Percentiles rank a stretch among this genome's conserved stretches.
These are phyloP conservation scores for Aspergillus felis DNA, from an alignment of 2,329 filamentous ascomycete genomes.

Conservation along the genomic window DNA sequence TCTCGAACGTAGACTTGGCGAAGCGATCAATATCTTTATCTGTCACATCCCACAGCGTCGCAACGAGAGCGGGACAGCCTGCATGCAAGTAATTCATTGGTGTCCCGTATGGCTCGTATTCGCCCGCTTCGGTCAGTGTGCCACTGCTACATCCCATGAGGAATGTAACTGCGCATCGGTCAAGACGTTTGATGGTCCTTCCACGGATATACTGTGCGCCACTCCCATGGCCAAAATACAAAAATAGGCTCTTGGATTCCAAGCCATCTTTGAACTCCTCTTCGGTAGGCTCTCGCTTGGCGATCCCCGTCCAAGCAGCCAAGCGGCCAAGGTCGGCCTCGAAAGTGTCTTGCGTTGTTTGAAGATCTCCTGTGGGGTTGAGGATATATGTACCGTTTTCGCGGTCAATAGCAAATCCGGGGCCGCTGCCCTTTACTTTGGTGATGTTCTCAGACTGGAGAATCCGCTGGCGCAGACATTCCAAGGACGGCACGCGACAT, in stretches of 20 bases:
- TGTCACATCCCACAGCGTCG: slow-evolving; percentile 96
- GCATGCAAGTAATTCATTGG: slow-evolving; percentile 90
- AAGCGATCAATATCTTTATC: slow-evolving; percentile 97
- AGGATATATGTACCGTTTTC: slow-evolving; percentile 64
- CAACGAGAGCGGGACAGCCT: slow-evolving; percentile 79
- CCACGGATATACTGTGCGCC: slow-evolving; percentile 91
- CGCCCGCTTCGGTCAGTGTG: slow-evolving; percentile 71
- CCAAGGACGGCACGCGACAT: slow-evolving; percentile 82
- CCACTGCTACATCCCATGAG: slow-evolving; percentile 95
- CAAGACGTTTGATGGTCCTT: slow-evolving; percentile 73
- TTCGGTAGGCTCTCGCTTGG: slow-evolving; percentile 68
- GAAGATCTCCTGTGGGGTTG: slow-evolving; percentile 82
- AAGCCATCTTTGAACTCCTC: slow-evolving; percentile 70
- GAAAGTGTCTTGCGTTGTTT: slow-evolving; percentile 73
- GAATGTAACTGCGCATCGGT: slow-evolving; percentile 74
- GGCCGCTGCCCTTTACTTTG: slow-evolving; percentile 14
- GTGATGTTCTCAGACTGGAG: slow-evolving; percentile 43
- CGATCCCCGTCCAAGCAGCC: slow-evolving; percentile 63
- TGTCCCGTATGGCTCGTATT: slow-evolving; percentile 87
- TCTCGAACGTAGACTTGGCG: slow-evolving; percentile 70
- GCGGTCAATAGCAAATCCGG: slow-evolving; percentile 51
- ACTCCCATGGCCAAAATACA: slow-evolving; percentile 96
- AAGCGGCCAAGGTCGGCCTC: slow-evolving; percentile 57
- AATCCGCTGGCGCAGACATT: slow-evolving; percentile 73
- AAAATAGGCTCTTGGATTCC: slow-evolving; percentile 63